Evolutionary conservation across 2,329 filamentous ascomycete species (phyloP).

Genomic region (Lomentospora prolificans): DNA sequence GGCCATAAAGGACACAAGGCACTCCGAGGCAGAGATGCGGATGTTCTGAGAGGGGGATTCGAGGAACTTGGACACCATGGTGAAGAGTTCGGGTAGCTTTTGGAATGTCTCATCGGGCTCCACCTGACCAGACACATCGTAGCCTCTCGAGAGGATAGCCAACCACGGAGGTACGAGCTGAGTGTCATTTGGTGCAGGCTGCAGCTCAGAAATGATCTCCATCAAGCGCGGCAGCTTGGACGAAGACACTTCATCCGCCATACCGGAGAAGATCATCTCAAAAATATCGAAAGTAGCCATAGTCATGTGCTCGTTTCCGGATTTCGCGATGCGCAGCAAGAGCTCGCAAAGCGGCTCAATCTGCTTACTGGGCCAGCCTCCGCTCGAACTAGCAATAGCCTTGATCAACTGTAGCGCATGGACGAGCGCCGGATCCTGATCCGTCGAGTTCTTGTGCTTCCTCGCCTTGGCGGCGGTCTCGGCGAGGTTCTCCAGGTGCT

Average conservation of each 20-base stretch:
- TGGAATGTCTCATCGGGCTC: slow-evolving; percentile 85
- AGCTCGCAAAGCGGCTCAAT: slow-evolving; percentile 88
- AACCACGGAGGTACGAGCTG: slow-evolving; percentile 95
- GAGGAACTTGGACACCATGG: slow-evolving; percentile 69
- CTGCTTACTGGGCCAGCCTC: slow-evolving; percentile 93
- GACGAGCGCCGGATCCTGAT: slow-evolving; percentile 74
- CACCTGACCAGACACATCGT: slow-evolving; percentile 84
- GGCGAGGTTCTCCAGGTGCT: slow-evolving; percentile 67
- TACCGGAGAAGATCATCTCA: slow-evolving; percentile 87
- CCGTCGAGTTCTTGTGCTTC: slow-evolving; percentile 56
- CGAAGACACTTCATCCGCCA: slow-evolving; percentile 79
- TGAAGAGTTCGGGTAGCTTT: slow-evolving; percentile 78
- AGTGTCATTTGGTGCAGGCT: slow-evolving; percentile 85
- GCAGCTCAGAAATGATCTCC: slow-evolving; percentile 84
- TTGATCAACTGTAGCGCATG: slow-evolving; percentile 90
- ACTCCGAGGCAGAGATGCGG: slow-evolving; percentile 87
- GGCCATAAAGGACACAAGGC: slow-evolving; percentile 82
- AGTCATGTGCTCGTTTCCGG: slow-evolving; percentile 89
- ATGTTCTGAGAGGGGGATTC: slow-evolving; percentile 87
- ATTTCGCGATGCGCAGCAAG: slow-evolving; percentile 77
- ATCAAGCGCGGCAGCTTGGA: slow-evolving; percentile 81
- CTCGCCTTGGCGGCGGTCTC: slow-evolving; percentile 49
- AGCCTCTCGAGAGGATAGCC: slow-evolving; percentile 85
- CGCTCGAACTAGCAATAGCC: slow-evolving; percentile 74
- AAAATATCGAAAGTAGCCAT: slow-evolving; percentile 97